Conservation (phyloP, 495 filamentous ascomycete species). For the Neurospora tetraspora region DNA sequence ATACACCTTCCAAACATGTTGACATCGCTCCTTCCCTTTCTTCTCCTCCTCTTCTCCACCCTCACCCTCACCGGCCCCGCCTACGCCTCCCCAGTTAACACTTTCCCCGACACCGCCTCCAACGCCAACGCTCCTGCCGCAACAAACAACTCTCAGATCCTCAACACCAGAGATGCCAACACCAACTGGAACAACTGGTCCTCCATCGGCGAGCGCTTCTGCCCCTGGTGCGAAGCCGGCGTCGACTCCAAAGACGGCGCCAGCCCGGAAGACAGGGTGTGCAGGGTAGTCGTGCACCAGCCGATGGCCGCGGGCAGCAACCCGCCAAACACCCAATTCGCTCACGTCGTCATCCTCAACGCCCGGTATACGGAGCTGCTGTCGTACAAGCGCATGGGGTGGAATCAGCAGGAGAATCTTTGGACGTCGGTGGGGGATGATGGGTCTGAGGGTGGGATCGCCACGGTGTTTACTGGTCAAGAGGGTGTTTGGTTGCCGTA, state of each 20-base stretch:
- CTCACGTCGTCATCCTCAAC: neutral
- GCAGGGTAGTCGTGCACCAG: neutral
- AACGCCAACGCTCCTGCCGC: neutral
- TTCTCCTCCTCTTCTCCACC: neutral
- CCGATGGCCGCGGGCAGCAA: neutral
- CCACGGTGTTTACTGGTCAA: neutral
- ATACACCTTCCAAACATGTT: neutral
- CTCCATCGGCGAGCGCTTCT: neutral
- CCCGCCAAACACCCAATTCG: neutral
- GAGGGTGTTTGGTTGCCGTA: neutral
- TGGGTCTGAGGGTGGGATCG: neutral
- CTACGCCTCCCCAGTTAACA: neutral
- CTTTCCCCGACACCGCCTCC: neutral
- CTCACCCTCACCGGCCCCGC: neutral
- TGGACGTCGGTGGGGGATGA: neutral
- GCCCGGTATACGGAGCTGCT: neutral
- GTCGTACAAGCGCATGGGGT: neutral
- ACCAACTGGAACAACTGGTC: neutral
- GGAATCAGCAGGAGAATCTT: neutral
- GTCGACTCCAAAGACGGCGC: neutral
- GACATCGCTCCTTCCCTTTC: neutral
- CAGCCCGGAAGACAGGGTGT: neutral
- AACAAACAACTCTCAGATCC: neutral
- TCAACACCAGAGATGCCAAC: neutral
- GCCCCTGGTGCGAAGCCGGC: neutral